Conservation (phyloP, 805 yeast genomes). For the Ogataea salicorniae region DNA sequence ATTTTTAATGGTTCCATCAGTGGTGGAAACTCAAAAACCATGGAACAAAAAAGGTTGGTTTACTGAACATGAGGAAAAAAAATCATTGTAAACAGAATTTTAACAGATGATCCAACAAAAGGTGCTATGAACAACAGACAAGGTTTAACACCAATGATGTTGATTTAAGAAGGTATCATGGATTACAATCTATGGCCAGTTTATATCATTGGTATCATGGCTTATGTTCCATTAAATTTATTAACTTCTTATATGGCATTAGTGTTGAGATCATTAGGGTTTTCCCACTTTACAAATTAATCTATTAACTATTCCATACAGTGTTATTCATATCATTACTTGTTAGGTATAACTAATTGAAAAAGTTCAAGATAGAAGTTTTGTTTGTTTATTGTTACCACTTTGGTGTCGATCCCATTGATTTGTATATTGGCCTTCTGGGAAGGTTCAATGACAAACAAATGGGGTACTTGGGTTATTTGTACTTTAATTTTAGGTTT, state of each 20-base stretch:
- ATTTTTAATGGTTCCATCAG: conserved; percentile 32
- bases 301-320: conserved; percentile 47
- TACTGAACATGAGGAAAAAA: conserved; percentile 51
- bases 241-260: conserved; percentile 43
- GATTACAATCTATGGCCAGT: conserved; percentile 57
- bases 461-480: conserved; percentile 26
- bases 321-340: conserved; percentile 33
- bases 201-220: conserved; percentile 41
- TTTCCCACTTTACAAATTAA: conserved; percentile 49
- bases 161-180: conserved; percentile 34
- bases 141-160: conserved; percentile 38
- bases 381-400: conserved; percentile 20
- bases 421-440: conserved; percentile 26
- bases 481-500: conserved; percentile 32
- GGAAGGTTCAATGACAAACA: conserved; percentile 22
- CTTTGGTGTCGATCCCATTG: conserved; percentile 22
- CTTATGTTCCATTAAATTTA: conserved; percentile 34
- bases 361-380: conserved; percentile 24
- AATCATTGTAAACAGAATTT: conserved; percentile 51
- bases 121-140: conserved; percentile 63
- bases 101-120: conserved; percentile 59
- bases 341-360: conserved; percentile 37
- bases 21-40: conserved; percentile 25
- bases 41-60: conserved; percentile 35
- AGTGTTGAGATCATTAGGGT: conserved; percentile 43